Conservation (phyloP, 768 basidiomycete genomes). For the Rhizopogon vesiculosus region DNA sequence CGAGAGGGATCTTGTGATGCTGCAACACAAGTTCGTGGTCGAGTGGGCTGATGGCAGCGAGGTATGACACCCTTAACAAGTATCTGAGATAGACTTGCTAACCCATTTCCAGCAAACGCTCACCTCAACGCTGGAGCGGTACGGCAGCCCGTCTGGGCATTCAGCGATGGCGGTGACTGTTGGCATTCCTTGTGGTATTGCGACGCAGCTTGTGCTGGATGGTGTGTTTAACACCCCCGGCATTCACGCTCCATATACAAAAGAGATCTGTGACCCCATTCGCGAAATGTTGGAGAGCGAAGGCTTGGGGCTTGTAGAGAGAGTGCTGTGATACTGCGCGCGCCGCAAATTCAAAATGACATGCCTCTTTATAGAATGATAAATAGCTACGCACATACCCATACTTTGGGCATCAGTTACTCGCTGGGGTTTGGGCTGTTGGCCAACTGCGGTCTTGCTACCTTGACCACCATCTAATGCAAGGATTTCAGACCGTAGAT, state of each 20-base stretch:
- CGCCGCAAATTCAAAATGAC: neutral
- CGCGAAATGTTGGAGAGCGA: slow-evolving; percentile 64
- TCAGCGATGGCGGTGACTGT: slow-evolving; percentile 93
- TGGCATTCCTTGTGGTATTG: slow-evolving; percentile 92
- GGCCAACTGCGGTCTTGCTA: no score
- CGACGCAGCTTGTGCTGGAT: slow-evolving; percentile 87
- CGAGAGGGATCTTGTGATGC: slow-evolving; percentile 94
- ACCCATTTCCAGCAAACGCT: slow-evolving; percentile 57
- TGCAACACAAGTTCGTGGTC: slow-evolving; percentile 97
- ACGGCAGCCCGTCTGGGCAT: slow-evolving; percentile 73
- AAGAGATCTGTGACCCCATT: slow-evolving; percentile 78
- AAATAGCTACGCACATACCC: neutral
- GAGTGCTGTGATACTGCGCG: slow-evolving; percentile 42
- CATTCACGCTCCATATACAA: slow-evolving; percentile 81
- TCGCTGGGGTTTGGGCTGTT: no score
- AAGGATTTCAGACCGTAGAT: no score
- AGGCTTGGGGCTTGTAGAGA: slow-evolving; percentile 71
- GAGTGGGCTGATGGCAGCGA: slow-evolving; percentile 80
- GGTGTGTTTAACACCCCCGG: slow-evolving; percentile 76
- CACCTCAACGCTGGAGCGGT: slow-evolving; percentile 89
- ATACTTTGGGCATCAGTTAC: neutral
- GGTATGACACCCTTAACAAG: slow-evolving; percentile 31
- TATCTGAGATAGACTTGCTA: neutral
- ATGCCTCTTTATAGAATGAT: no score
- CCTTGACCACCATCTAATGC: no score